Conservation (phyloP, 192 early-diverging fungal species). For the Backusella parvicylindrica region DNA sequence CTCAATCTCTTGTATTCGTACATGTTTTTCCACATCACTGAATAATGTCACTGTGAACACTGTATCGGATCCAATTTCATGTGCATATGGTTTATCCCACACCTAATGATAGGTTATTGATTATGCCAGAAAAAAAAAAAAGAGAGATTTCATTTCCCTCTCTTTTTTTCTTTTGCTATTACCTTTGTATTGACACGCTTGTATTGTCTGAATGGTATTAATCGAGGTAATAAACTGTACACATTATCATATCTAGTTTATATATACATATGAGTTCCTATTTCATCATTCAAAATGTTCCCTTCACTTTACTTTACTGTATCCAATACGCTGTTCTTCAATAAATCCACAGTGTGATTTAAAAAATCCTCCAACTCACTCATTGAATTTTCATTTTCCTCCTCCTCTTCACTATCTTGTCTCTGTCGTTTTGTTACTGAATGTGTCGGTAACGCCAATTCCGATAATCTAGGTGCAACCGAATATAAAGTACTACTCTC, state of each 20-base stretch:
- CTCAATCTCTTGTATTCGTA: neutral
- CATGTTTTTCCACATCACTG: no score
- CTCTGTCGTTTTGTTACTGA: neutral
- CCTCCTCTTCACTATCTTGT: neutral
- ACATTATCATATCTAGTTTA: neutral
- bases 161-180: neutral
- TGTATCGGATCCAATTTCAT: neutral
- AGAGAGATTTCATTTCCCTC: no score
- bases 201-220: neutral
- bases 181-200: neutral
- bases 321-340: neutral
- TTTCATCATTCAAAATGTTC: neutral
- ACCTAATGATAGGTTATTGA: neutral
- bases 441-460: neutral
- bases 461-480: neutral
- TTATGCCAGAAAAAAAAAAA: no score
- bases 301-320: neutral
- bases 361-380: neutral
- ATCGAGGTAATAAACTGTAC: neutral
- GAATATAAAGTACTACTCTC: neutral
- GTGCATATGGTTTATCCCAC: neutral
- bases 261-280: neutral
- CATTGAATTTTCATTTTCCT: neutral
- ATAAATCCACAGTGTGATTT: neutral
- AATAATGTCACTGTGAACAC: neutral